Evolutionary conservation across 208 protist species (phyloP), one percentile per base, ranked within the genome.

Genomic region (Trypanosoma cruzi): DNA sequence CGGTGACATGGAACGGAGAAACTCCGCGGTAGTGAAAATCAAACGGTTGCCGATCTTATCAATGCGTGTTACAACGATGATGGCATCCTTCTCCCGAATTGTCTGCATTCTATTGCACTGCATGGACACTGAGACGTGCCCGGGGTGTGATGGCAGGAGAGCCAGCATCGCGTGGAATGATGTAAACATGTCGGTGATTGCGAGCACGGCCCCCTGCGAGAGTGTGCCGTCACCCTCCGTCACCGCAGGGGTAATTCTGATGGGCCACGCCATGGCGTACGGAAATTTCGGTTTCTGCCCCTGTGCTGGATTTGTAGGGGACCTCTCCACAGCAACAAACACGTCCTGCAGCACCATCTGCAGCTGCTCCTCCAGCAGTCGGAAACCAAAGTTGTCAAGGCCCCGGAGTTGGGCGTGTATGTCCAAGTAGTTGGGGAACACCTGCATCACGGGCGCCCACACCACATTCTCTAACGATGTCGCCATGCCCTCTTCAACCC

Each of bases 31-130:
- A n/a, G 63, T 60, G 64, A 77, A 89, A 16, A 82, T 61, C 20
- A 89, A 68, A 32, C 80, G 79, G 5, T 77, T 71, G 10, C 77
- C 80, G 64, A 89, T 71, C 67, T 84, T 86, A 60, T 84, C 84
- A 4, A 89, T 62, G 31, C 66, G 71, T 16, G 68, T 68, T 8
- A 89, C 18, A 6, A 58, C 55, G 0, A 81, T 3, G 66, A 80
- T 81, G 20, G 64, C 50, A 32, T 77, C 36, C 16, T 72, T 79
- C 31, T 65, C 71, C 49, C 52, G 52, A 24, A 84, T 71, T 0
- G 32, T 34, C 8, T 52, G 44, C 31, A 69, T 55, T 31, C 71
- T 68, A 58, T 85, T 85, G 22, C 74, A 58, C 65, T 85, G 77
- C 29, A 89, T 83, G 16, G 64, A 80, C 7, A 89, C 62, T 22